These are phyloP conservation scores for Neofusicoccum umdonicola DNA, from an alignment of 2,329 filamentous ascomycete species.

Conservation along the genomic window DNA sequence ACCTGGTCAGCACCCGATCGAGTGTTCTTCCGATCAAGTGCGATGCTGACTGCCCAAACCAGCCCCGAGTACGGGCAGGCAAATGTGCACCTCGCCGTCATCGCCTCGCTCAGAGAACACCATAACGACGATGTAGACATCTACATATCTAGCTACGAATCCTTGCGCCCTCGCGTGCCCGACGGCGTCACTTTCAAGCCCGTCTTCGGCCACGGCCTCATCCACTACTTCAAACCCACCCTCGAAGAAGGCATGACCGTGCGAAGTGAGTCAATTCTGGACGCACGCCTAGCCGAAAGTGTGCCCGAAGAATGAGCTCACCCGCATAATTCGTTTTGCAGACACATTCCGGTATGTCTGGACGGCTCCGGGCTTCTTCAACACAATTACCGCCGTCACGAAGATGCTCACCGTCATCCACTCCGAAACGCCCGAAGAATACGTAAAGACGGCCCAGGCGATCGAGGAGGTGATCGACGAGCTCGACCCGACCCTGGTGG, in stretches of 20 bases:
- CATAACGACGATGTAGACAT: not conserved
- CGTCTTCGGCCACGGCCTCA: not conserved
- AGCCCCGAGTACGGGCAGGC: not conserved
- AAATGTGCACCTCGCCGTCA: not conserved
- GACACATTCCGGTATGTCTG: not conserved
- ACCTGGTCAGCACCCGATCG: not conserved
- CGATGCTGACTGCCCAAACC: not conserved
- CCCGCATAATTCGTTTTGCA: not conserved
- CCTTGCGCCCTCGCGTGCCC: not conserved
- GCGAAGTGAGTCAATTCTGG: not conserved
- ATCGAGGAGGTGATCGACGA: not conserved
- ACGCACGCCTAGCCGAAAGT: too few species aligned
- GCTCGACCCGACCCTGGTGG: not conserved
- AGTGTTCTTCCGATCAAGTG: not conserved
- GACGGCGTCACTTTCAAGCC: not conserved
- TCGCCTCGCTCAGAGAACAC: not conserved
- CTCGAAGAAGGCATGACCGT: not conserved
- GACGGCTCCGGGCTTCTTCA: not conserved
- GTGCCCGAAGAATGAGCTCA: too few species aligned
- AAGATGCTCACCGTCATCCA: not conserved
- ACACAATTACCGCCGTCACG: not conserved
- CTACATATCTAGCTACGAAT: not conserved
- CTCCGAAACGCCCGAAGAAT: not conserved
- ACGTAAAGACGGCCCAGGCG: not conserved
- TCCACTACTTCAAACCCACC: not conserved